Base-by-base conservation (phyloP, 1,139 yeast species). In the Pichia sp. region DNA sequence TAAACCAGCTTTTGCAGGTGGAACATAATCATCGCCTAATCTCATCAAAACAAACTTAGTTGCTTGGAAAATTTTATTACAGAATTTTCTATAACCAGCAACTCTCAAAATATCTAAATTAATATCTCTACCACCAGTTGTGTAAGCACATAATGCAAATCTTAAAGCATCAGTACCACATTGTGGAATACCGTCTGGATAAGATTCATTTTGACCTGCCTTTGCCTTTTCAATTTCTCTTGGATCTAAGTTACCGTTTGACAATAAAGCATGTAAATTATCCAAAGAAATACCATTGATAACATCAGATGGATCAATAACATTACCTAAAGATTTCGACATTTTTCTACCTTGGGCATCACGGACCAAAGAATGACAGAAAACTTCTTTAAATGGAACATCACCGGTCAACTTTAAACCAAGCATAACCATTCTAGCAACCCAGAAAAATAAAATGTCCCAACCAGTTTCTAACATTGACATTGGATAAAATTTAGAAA, bases 361-460 rank as follows among this genome's bases (percentile, higher is more conserved):
- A 74, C 99, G 90, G 48, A 93, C 97, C 70, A 93, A 84, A 25
- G 99, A 91, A 70, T 93, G 99, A 72, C 99, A 93, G 81, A 90
- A 93, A 29, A 93, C 98, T 73, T 93, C 98, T 64, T 81, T 85
- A 78, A 93, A 93, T 56, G 99, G 99, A 58, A 89, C 80, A 55
- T 84, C 76, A 49, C 97, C 98, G 38, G 96, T 88, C 70, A 93
- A 77, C 73, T 91, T 90, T 64, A 89, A 70, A 56, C 97, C 95
- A 66, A 93, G 75, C 75, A 93, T 80, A 60, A 93, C 85, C 99
- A 93, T 93, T 74, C 99, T 84, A 45, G 95, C 81, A 55, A 93
- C 98, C 99, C 99, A 93, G 84, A 93, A 93, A 81, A 93, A 93
- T 66, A 93, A 77, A 68, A 93, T 93, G 75, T 93, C 99, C 99